Conservation (phyloP, 2,329 filamentous ascomycete genomes). For the Penicillium sp. region DNA sequence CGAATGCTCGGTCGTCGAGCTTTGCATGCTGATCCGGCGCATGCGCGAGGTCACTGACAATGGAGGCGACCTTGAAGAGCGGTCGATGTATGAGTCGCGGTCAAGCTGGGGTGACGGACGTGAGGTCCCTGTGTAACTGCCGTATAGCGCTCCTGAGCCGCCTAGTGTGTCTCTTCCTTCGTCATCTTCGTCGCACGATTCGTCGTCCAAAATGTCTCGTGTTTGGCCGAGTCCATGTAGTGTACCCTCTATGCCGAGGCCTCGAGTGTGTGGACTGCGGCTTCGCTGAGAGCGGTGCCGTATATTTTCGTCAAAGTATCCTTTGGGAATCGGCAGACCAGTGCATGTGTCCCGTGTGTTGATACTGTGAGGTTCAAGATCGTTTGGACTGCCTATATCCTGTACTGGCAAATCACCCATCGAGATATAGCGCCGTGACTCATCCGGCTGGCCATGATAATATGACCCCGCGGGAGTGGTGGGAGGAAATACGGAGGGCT, state of each 20-base stretch:
- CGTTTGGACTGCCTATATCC: background rate
- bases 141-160: slow-evolving; percentile 1
- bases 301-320: slow-evolving; percentile 31
- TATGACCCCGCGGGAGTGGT: slow-evolving; percentile 7
- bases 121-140: background rate
- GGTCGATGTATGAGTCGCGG: slow-evolving; percentile 19
- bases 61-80: slow-evolving; percentile 33
- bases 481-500: slow-evolving; percentile 16
- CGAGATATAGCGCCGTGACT: slow-evolving; percentile 13
- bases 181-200: slow-evolving; percentile 26
- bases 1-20: slow-evolving; percentile 25
- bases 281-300: slow-evolving; percentile 19
- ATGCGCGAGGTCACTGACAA: slow-evolving; percentile 38
- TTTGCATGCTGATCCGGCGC: slow-evolving; percentile 34
- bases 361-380: slow-evolving; percentile 1
- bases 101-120: background rate
- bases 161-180: slow-evolving; percentile 18
- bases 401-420: slow-evolving; percentile 3
- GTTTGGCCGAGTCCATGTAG: background rate
- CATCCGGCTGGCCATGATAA: slow-evolving; percentile 6
- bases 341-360: background rate
- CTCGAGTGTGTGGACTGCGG: slow-evolving; percentile 1
- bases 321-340: slow-evolving; percentile 21
- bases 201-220: slow-evolving; percentile 7
- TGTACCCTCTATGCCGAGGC: slow-evolving; percentile 14